A percentile compares a stretch with the other conserved stretches of the same genome.
Evolutionary conservation across 306 rosid species (phyloP).

Genomic region (Arachis hypogaea): DNA sequence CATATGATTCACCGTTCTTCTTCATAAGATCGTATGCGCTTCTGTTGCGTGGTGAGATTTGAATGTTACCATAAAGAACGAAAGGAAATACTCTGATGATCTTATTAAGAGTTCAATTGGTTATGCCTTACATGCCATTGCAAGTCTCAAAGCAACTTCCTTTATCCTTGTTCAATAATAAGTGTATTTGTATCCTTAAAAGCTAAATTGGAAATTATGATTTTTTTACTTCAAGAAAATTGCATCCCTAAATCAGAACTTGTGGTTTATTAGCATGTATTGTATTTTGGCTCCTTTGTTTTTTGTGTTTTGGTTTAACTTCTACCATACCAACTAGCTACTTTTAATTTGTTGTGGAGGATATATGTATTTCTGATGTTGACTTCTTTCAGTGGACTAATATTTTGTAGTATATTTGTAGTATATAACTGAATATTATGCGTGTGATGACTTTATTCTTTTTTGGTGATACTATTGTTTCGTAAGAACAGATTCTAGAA

Average conservation of each 20-base stretch:
- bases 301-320: too few relatives aligned
- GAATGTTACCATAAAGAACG: conserved; percentile 87
- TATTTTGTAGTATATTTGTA: too few relatives aligned
- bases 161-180: conserved; percentile 25
- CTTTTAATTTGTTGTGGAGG: too few relatives aligned
- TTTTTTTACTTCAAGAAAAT: conserved; percentile 66
- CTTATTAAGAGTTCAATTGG: conserved; percentile 95
- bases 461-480: too few relatives aligned
- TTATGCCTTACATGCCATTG: conserved; percentile 91
- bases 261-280: conserved; percentile 46
- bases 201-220: conserved; percentile 36
- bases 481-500: too few relatives aligned
- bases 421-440: too few relatives aligned
- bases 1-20: conserved; percentile 46
- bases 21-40: conserved; percentile 80
- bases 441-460: too few relatives aligned
- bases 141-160: conserved; percentile 60
- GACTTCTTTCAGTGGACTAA: too few relatives aligned
- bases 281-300: too few relatives aligned
- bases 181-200: conserved; percentile 18
- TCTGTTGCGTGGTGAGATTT: conserved; percentile 93
- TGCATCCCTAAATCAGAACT: conserved; percentile 74
- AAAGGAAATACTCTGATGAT: conserved; percentile 90
- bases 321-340: too few relatives aligned
- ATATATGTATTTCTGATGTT: too few relatives aligned